Evolutionary conservation across 495 filamentous ascomycete species (phyloP).

Genomic region (Cryomyces minteri): DNA sequence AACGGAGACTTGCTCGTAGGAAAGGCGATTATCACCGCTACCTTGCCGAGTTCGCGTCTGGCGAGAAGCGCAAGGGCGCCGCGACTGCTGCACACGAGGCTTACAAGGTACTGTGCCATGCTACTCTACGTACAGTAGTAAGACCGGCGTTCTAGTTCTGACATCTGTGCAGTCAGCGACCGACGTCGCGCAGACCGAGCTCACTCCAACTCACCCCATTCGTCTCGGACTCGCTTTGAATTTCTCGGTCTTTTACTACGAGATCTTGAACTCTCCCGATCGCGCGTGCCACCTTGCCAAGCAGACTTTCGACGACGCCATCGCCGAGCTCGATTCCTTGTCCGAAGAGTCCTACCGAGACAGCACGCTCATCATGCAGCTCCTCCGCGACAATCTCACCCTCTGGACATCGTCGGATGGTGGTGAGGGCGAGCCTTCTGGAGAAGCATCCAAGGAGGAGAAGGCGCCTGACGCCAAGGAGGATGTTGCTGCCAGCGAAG

Average conservation of each 20-base stretch:
- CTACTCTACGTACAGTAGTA: neutral
- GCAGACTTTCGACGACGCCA: conserved; percentile 98
- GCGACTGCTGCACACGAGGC: conserved; percentile 91
- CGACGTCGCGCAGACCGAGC: conserved; percentile 93
- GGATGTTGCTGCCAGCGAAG: neutral
- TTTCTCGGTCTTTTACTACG: conserved; percentile 99
- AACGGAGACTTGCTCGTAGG: conserved; percentile 27
- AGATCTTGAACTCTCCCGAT: conserved; percentile 97
- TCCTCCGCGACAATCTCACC: conserved; percentile 97
- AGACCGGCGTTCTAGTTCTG: neutral
- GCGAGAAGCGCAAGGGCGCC: conserved; percentile 93
- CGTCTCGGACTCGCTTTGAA: conserved; percentile 95
- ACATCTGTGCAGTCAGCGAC: conserved; percentile 44
- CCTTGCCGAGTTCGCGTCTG: conserved; percentile 93
- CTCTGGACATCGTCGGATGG: conserved; percentile 97
- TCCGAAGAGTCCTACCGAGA: conserved; percentile 99
- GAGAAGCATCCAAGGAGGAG: conserved; percentile 35
- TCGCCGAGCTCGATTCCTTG: conserved; percentile 96
- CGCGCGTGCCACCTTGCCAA: conserved; percentile 98
- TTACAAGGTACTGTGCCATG: conserved; percentile 47
- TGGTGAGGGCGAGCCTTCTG: conserved; percentile 54
- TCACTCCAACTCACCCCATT: conserved; percentile 97
- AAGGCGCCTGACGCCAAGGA: conserved; percentile 43
- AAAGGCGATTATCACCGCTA: conserved; percentile 99
- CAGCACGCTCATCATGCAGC: conserved; percentile 99